phyloP scores from a whole-genome alignment of 2,329 filamentous ascomycete genomes.

The Eurotiales sp. region DNA sequence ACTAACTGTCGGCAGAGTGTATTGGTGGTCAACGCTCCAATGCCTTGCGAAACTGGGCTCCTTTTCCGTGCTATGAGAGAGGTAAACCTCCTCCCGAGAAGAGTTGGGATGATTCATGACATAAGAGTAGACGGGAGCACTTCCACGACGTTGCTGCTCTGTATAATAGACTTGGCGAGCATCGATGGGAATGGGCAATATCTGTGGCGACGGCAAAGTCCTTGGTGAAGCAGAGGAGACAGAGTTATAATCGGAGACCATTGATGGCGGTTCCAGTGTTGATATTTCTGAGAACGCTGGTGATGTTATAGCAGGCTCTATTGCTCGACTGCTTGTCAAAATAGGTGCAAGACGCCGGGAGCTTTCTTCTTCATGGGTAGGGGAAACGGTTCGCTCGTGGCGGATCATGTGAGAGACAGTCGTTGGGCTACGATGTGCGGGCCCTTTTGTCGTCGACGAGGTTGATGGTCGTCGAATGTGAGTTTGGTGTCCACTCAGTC shows the following conservation, averaged over 20 bases:
- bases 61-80: constrained; percentile 25
- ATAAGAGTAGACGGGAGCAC: constrained; percentile 22
- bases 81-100: constrained; percentile 18
- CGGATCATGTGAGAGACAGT: constrained; percentile 10
- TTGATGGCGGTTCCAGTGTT: constrained; percentile 61
- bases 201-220: constrained; percentile 39
- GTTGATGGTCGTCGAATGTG: constrained; percentile 20
- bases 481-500: constrained; percentile 16
- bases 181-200: constrained; percentile 39
- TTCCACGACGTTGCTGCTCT: constrained; percentile 29
- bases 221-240: constrained; percentile 59
- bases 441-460: constrained; percentile 19
- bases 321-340: constrained; percentile 35
- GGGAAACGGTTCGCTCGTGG: constrained; percentile 11
- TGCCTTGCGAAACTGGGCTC: constrained; percentile 23
- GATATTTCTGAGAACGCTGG: constrained; percentile 62
- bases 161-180: constrained; percentile 37
- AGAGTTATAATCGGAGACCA: constrained; percentile 67
- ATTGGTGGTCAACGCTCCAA: constrained; percentile 17
- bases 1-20: no score
- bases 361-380: not conserved
- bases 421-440: constrained; percentile 6
- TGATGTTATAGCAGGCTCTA: constrained; percentile 60
- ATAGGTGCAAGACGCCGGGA: constrained; percentile 30
- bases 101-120: constrained; percentile 13